Evolutionary conservation across 805 yeast genomes (phyloP), one percentile per base, ranked within the genome.

Genomic region (Ogataea allantospora): DNA sequence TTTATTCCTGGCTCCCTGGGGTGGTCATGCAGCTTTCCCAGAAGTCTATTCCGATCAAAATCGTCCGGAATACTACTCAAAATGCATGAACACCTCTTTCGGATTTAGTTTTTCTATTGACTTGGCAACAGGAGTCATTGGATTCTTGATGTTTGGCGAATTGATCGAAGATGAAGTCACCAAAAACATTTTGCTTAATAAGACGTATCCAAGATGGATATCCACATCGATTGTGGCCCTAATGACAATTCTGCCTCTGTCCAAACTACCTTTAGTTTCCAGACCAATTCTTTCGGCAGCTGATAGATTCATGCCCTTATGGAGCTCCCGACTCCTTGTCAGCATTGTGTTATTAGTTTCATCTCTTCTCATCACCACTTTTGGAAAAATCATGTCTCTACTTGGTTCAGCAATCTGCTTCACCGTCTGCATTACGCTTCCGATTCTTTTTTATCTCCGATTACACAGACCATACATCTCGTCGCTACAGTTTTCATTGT

Each of bases 1-100:
- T 2, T 68, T 83, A 19, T 70, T 79, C 42, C 73, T 83, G 71
- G 88, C 89, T 3, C 88, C 88, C 9, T 83, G 86, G 78, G 91
- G 91, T 40, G 93, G 93, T 2, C 91, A 83, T 56, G 86, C 88
- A 1, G 80, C 84, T 6, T 82, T 82, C 48, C 91, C 91, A 2
- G 85, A 81, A 50, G 63, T 83, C 29, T 79, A 77, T 55, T 65
- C 74, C 26, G 93, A 83, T 56, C 84, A 83, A 84, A 70, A 78
- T 52, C 80, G 73, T 38, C 88, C 88, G 6, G 56, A 65, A 20
- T 75, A 73, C 45, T 82, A 75, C 58, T 62, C 63, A 13, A 55
- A 57, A 11, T 77, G 88, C 43, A 66, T 82, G 53, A 62, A 66
- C 30, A 57, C 71, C 2, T 78, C 91, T 0, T 84, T 81, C 48